Evolutionary conservation across 169 alveolate species (phyloP).

Genomic region (Cryptosporidium sp.): DNA sequence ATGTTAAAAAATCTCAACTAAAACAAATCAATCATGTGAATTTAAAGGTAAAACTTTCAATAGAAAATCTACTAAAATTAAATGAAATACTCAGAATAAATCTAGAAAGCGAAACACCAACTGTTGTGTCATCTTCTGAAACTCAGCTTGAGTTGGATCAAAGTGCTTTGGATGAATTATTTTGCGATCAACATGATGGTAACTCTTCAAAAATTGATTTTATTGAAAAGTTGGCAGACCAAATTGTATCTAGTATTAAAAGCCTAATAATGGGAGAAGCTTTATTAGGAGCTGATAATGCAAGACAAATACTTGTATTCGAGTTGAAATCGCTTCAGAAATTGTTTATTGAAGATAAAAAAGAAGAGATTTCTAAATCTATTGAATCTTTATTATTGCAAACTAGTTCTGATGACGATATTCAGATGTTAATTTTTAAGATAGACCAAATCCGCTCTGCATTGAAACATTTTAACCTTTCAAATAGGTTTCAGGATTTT

Average conservation of each 20-base stretch:
- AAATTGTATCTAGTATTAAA: constrained; percentile 29
- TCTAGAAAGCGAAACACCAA: constrained; percentile 58
- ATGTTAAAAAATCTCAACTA: not conserved
- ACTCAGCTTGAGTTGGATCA: constrained; percentile 37
- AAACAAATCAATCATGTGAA: not conserved
- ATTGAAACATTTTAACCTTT: constrained; percentile 25
- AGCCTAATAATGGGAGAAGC: constrained; percentile 40
- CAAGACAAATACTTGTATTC: constrained; percentile 22
- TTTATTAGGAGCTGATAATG: constrained; percentile 65
- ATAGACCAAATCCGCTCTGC: constrained; percentile 58
- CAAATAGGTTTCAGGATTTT: constrained; percentile 64
- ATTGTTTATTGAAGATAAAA: constrained; percentile 5
- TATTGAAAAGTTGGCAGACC: constrained; percentile 39
- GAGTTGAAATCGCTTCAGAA: constrained; percentile 17
- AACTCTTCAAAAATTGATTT: constrained; percentile 13
- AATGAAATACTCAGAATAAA: constrained; percentile 32
- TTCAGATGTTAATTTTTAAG: constrained; percentile 41
- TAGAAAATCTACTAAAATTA: constrained; percentile 13
- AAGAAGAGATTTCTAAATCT: constrained; percentile 20
- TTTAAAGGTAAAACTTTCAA: not conserved
- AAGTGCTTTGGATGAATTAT: constrained; percentile 1
- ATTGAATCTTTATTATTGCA: not conserved
- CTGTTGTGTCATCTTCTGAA: constrained; percentile 41
- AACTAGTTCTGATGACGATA: constrained; percentile 31
- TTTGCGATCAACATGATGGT: not conserved